phyloP scores from a whole-genome alignment of 1,139 yeast species.

The Taphrina wiesneri region DNA sequence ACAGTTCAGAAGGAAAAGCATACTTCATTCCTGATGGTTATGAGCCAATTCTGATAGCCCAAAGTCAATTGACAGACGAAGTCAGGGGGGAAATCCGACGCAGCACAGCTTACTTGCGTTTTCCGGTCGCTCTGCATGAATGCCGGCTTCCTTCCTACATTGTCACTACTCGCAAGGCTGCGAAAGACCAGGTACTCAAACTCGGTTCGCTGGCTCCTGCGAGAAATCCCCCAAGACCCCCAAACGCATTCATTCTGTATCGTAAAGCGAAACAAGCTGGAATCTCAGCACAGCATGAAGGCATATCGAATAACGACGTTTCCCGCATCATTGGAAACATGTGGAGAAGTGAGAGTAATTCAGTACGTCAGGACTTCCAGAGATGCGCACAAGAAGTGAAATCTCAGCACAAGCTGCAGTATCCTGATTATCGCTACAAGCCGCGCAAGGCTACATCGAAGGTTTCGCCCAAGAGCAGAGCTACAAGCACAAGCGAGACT shows the following conservation, averaged over 20 bases:
- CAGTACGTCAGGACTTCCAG: slow-evolving; percentile 23
- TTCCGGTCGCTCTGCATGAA: slow-evolving; percentile 14
- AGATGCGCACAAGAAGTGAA: slow-evolving; percentile 25
- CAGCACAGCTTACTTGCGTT: neutral
- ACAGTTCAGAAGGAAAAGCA: slow-evolving; percentile 25
- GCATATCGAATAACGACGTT: slow-evolving; percentile 34
- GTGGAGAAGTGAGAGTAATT: slow-evolving; percentile 31
- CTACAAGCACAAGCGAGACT: neutral
- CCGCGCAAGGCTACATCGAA: slow-evolving; percentile 24
- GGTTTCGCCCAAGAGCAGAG: neutral
- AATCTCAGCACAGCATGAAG: slow-evolving; percentile 16
- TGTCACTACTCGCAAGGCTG: neutral
- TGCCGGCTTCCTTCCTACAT: slow-evolving; percentile 21
- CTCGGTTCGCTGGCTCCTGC: neutral
- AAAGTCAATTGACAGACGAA: slow-evolving; percentile 4
- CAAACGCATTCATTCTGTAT: slow-evolving; percentile 35
- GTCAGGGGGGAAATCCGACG: slow-evolving; percentile 2
- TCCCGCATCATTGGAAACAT: slow-evolving; percentile 34
- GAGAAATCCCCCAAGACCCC: slow-evolving; percentile 34
- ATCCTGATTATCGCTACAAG: slow-evolving; percentile 34
- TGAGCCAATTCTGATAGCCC: slow-evolving; percentile 30
- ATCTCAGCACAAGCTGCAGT: slow-evolving; percentile 30
- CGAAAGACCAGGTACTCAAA: neutral
- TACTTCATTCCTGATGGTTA: slow-evolving; percentile 35
- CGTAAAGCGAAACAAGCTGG: slow-evolving; percentile 31